A percentile compares a stretch with the other conserved stretches of the same genome.
These are phyloP conservation scores for Zelopaecilomyces penicillatus DNA, from an alignment of 2,329 filamentous ascomycete genomes.

Conservation along the genomic window DNA sequence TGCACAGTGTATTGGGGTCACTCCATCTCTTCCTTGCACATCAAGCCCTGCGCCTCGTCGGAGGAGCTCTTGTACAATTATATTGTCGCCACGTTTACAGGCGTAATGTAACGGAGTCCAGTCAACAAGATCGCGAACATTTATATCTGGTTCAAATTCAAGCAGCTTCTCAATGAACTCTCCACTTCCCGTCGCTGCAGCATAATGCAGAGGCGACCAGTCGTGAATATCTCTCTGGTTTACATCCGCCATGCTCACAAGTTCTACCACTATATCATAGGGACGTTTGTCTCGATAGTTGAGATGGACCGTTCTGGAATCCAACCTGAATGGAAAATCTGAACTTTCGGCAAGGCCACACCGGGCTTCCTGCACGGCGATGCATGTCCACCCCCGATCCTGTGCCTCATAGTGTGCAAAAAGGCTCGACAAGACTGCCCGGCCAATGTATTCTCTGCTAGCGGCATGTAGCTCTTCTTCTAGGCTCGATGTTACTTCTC, in stretches of 20 bases:
- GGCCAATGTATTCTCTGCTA: no score
- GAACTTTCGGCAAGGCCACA: background rate
- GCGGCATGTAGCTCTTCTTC: no score
- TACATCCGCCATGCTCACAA: background rate
- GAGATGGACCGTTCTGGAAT: background rate
- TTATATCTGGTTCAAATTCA: background rate
- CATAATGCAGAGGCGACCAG: constrained; percentile 6
- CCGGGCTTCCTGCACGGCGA: background rate
- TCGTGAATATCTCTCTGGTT: background rate
- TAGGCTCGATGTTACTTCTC: no score
- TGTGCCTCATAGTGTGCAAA: no score
- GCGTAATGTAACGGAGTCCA: constrained; percentile 5
- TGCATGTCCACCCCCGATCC: no score
- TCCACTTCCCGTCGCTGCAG: background rate
- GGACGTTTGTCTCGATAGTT: background rate
- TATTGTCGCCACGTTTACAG: background rate
- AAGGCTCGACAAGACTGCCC: no score
- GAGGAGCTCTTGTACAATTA: background rate
- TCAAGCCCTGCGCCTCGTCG: background rate
- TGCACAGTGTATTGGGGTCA: constrained; percentile 4
- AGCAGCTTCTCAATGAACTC: background rate
- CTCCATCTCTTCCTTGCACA: background rate
- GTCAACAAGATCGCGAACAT: background rate
- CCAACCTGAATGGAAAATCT: background rate
- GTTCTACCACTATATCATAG: background rate